These are phyloP conservation scores for Alternaria ventricosa DNA, from an alignment of 2,329 filamentous ascomycete species.

Conservation along the genomic window DNA sequence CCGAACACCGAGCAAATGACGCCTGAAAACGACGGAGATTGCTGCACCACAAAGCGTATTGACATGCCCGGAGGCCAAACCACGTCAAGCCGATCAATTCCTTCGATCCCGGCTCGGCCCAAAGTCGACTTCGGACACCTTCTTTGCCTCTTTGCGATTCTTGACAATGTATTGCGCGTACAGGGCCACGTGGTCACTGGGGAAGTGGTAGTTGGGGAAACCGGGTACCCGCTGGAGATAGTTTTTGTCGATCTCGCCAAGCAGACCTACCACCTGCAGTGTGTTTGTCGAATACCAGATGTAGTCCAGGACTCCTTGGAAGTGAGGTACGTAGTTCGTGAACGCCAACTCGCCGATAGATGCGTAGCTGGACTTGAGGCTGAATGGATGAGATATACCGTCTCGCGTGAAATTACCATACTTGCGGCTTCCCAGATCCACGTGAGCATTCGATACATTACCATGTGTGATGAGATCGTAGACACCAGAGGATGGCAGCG, in stretches of 20 bases:
- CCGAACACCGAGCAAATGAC: conserved; percentile 45
- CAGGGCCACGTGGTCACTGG: conserved; percentile 88
- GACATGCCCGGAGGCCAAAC: conserved; percentile 27
- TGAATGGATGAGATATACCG: conserved; percentile 94
- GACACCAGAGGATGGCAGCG: conserved; percentile 82
- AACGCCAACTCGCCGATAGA: conserved; percentile 86
- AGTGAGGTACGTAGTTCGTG: conserved; percentile 96
- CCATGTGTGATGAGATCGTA: conserved; percentile 89
- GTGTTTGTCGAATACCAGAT: conserved; percentile 97
- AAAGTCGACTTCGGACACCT: conserved; percentile 48
- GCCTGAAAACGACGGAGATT: conserved; percentile 39
- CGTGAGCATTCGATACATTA: conserved; percentile 76
- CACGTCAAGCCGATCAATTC: conserved; percentile 20
- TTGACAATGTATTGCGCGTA: conserved; percentile 91
- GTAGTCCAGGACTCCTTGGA: conserved; percentile 91
- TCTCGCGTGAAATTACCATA: conserved; percentile 94
- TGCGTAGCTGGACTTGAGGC: conserved; percentile 86
- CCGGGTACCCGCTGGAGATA: conserved; percentile 88
- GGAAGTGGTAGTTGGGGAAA: conserved; percentile 94
- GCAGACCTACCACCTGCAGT: conserved; percentile 80
- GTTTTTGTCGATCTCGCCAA: conserved; percentile 84
- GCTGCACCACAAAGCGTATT: conserved; percentile 36
- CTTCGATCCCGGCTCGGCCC: conserved; percentile 42
- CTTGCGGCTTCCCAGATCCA: conserved; percentile 78
- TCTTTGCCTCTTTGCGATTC: conserved; percentile 75